A percentile compares a stretch with the other conserved stretches of the same genome.
Evolutionary conservation across 805 yeast species (phyloP).

Genomic region (Cyberlindnera saturnus): DNA sequence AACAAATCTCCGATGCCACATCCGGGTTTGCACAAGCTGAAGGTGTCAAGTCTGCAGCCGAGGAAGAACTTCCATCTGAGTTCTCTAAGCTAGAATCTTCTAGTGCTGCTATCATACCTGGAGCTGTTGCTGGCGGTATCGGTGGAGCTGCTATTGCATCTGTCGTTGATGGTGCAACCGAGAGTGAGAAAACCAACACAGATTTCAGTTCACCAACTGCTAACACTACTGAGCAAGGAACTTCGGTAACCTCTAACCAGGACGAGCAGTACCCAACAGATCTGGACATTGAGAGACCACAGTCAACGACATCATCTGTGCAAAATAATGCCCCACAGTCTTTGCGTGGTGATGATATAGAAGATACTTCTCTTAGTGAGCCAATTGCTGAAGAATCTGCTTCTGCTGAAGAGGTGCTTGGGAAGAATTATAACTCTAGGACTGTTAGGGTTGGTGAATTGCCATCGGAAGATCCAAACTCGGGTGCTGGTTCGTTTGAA

Average conservation of each 20-base stretch:
- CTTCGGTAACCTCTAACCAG: constrained; percentile 21
- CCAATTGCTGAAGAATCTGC: constrained; percentile 23
- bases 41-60: constrained; percentile 2
- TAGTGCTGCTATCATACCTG: constrained; percentile 12
- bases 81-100: constrained; percentile 5
- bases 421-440: constrained; percentile 19
- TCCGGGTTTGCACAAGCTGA: constrained; percentile 11
- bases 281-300: constrained; percentile 47
- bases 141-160: constrained; percentile 22
- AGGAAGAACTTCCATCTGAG: constrained; percentile 16
- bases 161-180: constrained; percentile 20
- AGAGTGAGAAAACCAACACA: constrained; percentile 26
- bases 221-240: constrained; percentile 21
- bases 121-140: constrained; percentile 26
- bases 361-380: constrained; percentile 22
- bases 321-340: constrained; percentile 90
- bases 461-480: constrained; percentile 14
- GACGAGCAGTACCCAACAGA: constrained; percentile 18
- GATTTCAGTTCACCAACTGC: constrained; percentile 20
- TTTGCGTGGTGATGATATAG: constrained; percentile 65
- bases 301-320: constrained; percentile 82
- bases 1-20: constrained; percentile 31
- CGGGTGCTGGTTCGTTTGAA: constrained; percentile 24
- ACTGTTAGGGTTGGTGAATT: constrained; percentile 4
- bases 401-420: constrained; percentile 26